phyloP scores from a whole-genome alignment of 108 stramenopile genomes.

The Skeletonema costatum region DNA sequence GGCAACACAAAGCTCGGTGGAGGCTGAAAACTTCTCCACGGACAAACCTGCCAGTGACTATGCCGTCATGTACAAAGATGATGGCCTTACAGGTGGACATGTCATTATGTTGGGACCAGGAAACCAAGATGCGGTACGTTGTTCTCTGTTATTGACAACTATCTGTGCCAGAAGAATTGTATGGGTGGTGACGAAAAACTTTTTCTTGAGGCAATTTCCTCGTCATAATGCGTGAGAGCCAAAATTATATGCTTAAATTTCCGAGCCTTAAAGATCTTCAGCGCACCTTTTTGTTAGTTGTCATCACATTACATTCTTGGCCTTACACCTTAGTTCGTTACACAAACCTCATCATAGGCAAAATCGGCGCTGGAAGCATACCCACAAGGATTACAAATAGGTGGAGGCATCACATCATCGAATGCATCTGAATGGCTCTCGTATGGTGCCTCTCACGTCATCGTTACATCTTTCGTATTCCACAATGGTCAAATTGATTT shows the following conservation, averaged over 20 bases:
- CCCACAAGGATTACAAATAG: conserved; percentile 92
- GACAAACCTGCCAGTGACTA: conserved; percentile 72
- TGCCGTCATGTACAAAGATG: conserved; percentile 80
- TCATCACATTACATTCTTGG: not conserved
- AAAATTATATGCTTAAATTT: conserved; percentile 8
- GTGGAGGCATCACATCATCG: conserved; percentile 90
- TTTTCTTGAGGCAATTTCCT: conserved; percentile 1
- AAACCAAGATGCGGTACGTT: conserved; percentile 79
- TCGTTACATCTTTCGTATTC: conserved; percentile 97
- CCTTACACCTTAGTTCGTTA: not conserved
- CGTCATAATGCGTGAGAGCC: not conserved
- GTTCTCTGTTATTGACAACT: not conserved
- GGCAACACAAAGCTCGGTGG: conserved; percentile 5
- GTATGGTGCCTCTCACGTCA: conserved; percentile 94
- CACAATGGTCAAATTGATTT: conserved; percentile 80
- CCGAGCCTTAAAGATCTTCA: not conserved
- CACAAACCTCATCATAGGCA: conserved; percentile 33
- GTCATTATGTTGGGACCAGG: conserved; percentile 97
- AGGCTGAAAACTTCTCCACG: conserved; percentile 88
- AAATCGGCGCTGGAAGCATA: conserved; percentile 79
- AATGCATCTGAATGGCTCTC: conserved; percentile 90
- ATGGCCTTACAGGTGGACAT: conserved; percentile 92
- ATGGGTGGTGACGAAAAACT: not conserved
- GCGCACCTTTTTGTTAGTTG: not conserved
- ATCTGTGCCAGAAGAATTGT: not conserved